These are phyloP conservation scores for Cordyceps cateniannulata DNA, from an alignment of 2,329 filamentous ascomycete species.

Conservation along the genomic window DNA sequence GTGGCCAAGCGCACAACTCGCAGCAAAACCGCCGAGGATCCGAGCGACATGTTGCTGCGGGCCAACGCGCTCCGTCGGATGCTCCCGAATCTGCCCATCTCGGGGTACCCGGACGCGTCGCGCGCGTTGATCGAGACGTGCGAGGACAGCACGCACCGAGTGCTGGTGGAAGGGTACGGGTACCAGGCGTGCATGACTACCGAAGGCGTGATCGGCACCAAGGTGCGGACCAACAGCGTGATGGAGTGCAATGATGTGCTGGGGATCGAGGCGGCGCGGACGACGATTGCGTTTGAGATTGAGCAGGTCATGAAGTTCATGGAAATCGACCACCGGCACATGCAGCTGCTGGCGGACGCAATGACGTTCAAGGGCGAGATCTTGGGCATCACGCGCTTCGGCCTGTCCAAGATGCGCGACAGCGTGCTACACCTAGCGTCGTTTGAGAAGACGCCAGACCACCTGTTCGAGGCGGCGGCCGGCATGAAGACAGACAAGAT, in stretches of 20 bases:
- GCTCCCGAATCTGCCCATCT: slow-evolving; percentile 77
- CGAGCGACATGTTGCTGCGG: slow-evolving; percentile 57
- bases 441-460: slow-evolving; percentile 97
- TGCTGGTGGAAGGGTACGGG: slow-evolving; percentile 92
- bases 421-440: slow-evolving; percentile 87
- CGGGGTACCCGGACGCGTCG: slow-evolving; percentile 78
- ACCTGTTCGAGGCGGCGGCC: slow-evolving; percentile 90
- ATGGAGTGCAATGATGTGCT: slow-evolving; percentile 84
- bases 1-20: slow-evolving; percentile 40
- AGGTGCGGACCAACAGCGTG: slow-evolving; percentile 74
- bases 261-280: slow-evolving; percentile 88
- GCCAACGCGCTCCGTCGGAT: slow-evolving; percentile 80
- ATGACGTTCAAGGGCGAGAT: slow-evolving; percentile 99
- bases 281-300: slow-evolving; percentile 86
- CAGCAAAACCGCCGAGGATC: slow-evolving; percentile 37
- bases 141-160: slow-evolving; percentile 60
- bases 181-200: slow-evolving; percentile 87
- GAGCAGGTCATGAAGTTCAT: slow-evolving; percentile 84
- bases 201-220: slow-evolving; percentile 75
- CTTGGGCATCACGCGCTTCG: slow-evolving; percentile 92
- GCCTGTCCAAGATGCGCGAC: slow-evolving; percentile 93
- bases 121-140: slow-evolving; percentile 86
- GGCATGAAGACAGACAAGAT: slow-evolving; percentile 89
- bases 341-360: slow-evolving; percentile 93
- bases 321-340: slow-evolving; percentile 94